Evolutionary conservation across 345 rosid species (phyloP), one percentile per base, ranked within the genome.

Genomic region (Toxicodendron radicans): DNA sequence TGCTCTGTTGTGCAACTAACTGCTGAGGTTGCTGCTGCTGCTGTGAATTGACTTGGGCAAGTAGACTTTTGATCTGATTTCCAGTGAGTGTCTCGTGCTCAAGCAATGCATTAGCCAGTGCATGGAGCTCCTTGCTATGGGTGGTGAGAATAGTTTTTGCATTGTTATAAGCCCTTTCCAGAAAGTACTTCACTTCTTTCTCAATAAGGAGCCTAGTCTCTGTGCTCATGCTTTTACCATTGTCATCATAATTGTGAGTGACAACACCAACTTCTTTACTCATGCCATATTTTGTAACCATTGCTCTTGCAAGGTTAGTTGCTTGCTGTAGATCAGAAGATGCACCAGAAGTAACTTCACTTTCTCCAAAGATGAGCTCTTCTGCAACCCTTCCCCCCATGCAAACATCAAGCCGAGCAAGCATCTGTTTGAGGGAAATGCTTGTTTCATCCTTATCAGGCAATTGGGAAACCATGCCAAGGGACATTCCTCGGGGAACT

Each of bases 381-480:
- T 95, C 99, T 0, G 99, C 99, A 21, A 91, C 99, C 17, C 97
- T 83, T 3, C 99, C 97, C 7, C 99, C 99, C 98, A 95, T 89
- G 83, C 89, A 86, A 59, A 95, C 94, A 86, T 95, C 97, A 60
- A 93, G 92, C 66, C 90, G 79, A 41, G 98, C 98, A 76, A 95
- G 98, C 99, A 95, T 93, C 88, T 93, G 99, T 76, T 87, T 95
- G 61, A 90, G 81, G 0, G 98, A 88, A 30, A 84, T 74, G 70
- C 91, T 89, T 0, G 88, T 89, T 81, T 91, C 82, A 67, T 95
- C 98, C 86, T 90, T 84, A 41, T 93, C 97, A 0, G 98, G 98
- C 81, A 95, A 80, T 68, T 90, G 93, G 70, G 99, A 53, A 54
- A 95, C 99, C 98, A 93, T 91, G 58, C 99, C 99, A 60, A 93